Percentiles rank a stretch among this genome's conserved stretches.
These are phyloP conservation scores for Epicoccum sorghinum DNA, from an alignment of 2,329 filamentous ascomycete genomes.

Conservation along the genomic window DNA sequence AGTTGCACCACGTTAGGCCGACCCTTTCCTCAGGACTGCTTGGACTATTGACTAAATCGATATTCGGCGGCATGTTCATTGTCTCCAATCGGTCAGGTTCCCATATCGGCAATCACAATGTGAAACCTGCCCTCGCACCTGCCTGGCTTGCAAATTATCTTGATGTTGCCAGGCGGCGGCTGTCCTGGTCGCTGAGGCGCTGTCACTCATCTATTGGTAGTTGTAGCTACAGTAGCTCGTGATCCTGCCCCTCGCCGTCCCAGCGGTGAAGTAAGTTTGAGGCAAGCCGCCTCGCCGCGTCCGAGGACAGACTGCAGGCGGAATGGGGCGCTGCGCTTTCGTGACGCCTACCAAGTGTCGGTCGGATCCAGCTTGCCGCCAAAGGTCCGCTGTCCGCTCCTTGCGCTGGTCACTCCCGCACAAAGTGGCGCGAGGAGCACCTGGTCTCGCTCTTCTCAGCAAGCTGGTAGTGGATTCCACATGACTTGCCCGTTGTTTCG, in stretches of 20 bases:
- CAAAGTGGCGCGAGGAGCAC: constrained; percentile 20
- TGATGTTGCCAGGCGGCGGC: background rate
- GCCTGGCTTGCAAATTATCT: too few species aligned
- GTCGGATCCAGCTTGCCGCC: constrained; percentile 16
- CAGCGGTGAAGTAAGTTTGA: constrained; percentile 3
- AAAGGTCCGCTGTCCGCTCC: constrained; percentile 13
- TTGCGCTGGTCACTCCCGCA: constrained; percentile 13
- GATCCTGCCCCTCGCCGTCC: constrained; percentile 1
- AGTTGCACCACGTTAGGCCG: constrained; percentile 23
- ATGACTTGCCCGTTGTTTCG: constrained; percentile 19
- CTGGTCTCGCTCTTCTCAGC: constrained; percentile 17
- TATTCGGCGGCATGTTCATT: constrained; percentile 6
- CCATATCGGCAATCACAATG: background rate
- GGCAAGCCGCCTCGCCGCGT: constrained; percentile 11
- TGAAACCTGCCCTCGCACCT: constrained; percentile 1
- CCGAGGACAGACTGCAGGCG: constrained; percentile 9
- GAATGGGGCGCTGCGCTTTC: constrained; percentile 18
- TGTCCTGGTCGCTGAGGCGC: background rate
- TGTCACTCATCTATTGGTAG: constrained; percentile 2
- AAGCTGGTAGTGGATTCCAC: constrained; percentile 18
- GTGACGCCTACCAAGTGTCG: constrained; percentile 7
- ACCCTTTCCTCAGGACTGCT: background rate
- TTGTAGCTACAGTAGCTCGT: background rate
- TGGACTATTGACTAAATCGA: constrained; percentile 1
- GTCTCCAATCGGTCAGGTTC: constrained; percentile 5